A percentile compares a stretch with the other conserved stretches of the same genome.
Conservation (phyloP, 768 basidiomycete species). For the Lactarius deliciosus region DNA sequence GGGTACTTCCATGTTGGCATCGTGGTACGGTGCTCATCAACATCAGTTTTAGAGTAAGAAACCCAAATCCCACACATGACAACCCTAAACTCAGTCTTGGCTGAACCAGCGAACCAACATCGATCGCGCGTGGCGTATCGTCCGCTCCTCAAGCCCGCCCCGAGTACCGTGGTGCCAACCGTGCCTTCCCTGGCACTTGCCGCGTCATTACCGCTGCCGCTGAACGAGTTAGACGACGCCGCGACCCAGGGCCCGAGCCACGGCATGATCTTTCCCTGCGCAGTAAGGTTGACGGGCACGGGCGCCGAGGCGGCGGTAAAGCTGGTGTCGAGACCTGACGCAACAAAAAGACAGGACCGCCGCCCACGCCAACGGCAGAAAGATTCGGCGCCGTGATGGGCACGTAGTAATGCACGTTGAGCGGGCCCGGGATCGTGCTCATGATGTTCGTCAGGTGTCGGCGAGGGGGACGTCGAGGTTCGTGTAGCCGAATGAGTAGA, state of each 20-base stretch:
- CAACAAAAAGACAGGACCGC: slow-evolving; percentile 37
- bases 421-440: slow-evolving; percentile 44
- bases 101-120: not conserved
- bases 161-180: not conserved
- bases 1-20: not conserved
- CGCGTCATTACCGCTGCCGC: too few relatives aligned
- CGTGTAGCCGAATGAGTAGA: slow-evolving; percentile 49
- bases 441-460: slow-evolving; percentile 40
- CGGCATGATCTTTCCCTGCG: slow-evolving; percentile 31
- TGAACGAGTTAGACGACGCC: not conserved
- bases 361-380: slow-evolving; percentile 42
- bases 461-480: slow-evolving; percentile 36
- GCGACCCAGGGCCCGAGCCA: slow-evolving; percentile 11
- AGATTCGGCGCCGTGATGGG: slow-evolving; percentile 44
- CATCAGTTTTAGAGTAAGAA: too few relatives aligned
- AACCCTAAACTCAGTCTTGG: not conserved
- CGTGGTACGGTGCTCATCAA: too few relatives aligned
- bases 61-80: not conserved
- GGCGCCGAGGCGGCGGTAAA: slow-evolving; percentile 36
- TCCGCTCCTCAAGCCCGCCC: not conserved
- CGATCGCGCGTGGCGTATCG: not conserved
- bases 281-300: slow-evolving; percentile 42
- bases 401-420: slow-evolving; percentile 42
- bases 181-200: not conserved
- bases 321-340: slow-evolving; percentile 36